Conservation (phyloP, 495 filamentous ascomycete genomes). For the Aspergillus egyptiacus region DNA sequence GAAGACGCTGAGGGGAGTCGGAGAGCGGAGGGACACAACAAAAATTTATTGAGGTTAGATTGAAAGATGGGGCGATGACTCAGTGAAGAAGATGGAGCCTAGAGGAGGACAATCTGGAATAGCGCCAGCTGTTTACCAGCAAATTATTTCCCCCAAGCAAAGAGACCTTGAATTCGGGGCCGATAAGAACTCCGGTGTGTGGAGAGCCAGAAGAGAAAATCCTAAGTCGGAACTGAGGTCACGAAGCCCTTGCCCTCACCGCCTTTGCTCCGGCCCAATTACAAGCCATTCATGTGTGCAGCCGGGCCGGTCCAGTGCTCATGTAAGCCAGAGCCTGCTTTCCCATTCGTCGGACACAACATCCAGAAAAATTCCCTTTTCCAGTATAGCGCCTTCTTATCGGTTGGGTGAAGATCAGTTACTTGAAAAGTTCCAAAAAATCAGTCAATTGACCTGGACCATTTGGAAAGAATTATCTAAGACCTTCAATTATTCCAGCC, state of each 20-base stretch:
- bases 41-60: slow-evolving; percentile 11
- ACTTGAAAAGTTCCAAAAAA: slow-evolving; percentile 2
- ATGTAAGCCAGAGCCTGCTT: neutral
- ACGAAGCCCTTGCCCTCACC: slow-evolving; percentile 5
- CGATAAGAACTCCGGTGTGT: slow-evolving; percentile 32
- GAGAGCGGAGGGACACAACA: slow-evolving; percentile 12
- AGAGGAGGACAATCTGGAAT: slow-evolving; percentile 15
- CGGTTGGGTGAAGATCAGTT: neutral
- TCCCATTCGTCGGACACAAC: neutral
- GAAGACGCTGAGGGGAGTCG: slow-evolving; percentile 8
- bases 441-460: neutral
- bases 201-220: slow-evolving; percentile 13
- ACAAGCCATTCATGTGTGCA: neutral
- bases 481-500: too few species aligned
- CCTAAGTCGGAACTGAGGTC: neutral
- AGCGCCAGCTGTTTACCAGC: slow-evolving; percentile 13
- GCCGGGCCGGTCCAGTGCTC: neutral
- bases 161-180: slow-evolving; percentile 13
- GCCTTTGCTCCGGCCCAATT: neutral
- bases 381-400: slow-evolving; percentile 1
- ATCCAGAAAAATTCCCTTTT: neutral
- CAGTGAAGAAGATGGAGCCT: slow-evolving; percentile 13
- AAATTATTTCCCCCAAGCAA: slow-evolving; percentile 4
- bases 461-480: too few species aligned
- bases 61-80: slow-evolving; percentile 20